A percentile compares a stretch with the other conserved stretches of the same genome.
Evolutionary conservation across 108 stramenopile genomes (phyloP).

Genomic region (Conticribra guillardii): DNA sequence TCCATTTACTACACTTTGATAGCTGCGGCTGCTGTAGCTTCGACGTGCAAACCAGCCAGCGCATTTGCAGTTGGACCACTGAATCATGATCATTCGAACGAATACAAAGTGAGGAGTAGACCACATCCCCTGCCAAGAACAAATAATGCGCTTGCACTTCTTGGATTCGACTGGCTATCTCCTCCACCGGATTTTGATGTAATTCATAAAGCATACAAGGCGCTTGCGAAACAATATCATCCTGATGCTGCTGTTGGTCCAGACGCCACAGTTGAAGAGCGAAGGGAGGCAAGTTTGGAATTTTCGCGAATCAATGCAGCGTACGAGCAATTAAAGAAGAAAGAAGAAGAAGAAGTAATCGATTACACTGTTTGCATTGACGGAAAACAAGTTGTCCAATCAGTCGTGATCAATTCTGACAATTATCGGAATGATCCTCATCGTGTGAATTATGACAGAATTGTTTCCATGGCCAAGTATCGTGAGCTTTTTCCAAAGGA

Average conservation of each 20-base stretch:
- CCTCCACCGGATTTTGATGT: not conserved
- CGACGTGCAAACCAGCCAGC: too few relatives aligned
- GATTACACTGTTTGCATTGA: constrained; percentile 8
- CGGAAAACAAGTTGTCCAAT: not conserved
- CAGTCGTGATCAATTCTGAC: constrained; percentile 6
- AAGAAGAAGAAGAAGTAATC: constrained; percentile 3
- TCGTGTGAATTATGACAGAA: constrained; percentile 9
- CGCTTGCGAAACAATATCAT: constrained; percentile 10
- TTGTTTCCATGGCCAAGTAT: constrained; percentile 8
- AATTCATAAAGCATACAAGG: constrained; percentile 8
- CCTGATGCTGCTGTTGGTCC: constrained; percentile 5
- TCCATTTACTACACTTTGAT: too few relatives aligned
- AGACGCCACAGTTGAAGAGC: constrained; percentile 4
- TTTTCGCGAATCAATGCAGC: constrained; percentile 13
- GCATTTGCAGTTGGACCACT: too few relatives aligned
- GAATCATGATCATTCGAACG: too few relatives aligned
- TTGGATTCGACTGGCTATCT: constrained; percentile 5
- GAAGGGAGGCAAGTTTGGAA: not conserved
- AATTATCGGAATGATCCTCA: constrained; percentile 6
- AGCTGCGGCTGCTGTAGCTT: too few relatives aligned
- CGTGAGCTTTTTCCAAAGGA: constrained; percentile 5
- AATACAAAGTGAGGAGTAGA: not conserved
- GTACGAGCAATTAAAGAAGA: constrained; percentile 7
- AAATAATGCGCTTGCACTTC: constrained; percentile 1
- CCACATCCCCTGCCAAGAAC: constrained; percentile 9